Base-by-base conservation (phyloP, 2,329 filamentous ascomycete genomes). In the Phoma sp. region DNA sequence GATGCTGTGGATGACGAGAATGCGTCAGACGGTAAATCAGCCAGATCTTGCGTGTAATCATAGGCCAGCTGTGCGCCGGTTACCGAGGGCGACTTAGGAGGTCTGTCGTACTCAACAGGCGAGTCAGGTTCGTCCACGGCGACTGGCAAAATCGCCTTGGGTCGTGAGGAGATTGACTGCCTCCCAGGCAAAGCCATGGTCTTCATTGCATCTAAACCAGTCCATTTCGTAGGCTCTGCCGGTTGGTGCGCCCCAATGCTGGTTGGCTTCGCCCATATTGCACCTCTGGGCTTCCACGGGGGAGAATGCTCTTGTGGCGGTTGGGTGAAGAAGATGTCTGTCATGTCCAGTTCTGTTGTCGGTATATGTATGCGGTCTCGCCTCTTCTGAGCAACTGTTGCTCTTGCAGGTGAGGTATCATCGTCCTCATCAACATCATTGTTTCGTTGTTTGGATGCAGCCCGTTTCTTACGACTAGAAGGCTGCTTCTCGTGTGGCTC, bases 1-100 rank as follows among this genome's bases (percentile, higher is more conserved):
- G 81, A 79, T 13, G 76, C 71, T 24, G 77, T 79, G 8, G 86
- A 84, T 1, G 87, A 85, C 45, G 85, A 86, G 68, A 93, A 92
- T 1, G 88, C 89, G 78, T 92, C 82, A 22, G 81, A 83, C 2
- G 82, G 82, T 6, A 85, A 65, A 66, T 83, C 81, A 19, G 78
- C 81, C 24, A 85, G 73, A 48, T 84, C 82, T 51, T 77, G 67
- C 7, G 73, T 66, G 39, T 75, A 65, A 57, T 80, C 76, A 46
- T 75, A 72, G 6, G 60, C 58, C 22, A 50, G 31, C 31, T 43
- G 31, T 12, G 47, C 51, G 13, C 19, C 43, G 9, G 33, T 52
- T 7, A 32, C 13, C 15, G 40, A 24, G 6, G 60, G 59, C 15
- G 60, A 47, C n/a, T 44, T 55, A 7, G 61, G 59, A n/a, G 61